Evolutionary conservation across 1,139 yeast species (phyloP).

Genomic region (Nakaseomyces kungkrabaensis): DNA sequence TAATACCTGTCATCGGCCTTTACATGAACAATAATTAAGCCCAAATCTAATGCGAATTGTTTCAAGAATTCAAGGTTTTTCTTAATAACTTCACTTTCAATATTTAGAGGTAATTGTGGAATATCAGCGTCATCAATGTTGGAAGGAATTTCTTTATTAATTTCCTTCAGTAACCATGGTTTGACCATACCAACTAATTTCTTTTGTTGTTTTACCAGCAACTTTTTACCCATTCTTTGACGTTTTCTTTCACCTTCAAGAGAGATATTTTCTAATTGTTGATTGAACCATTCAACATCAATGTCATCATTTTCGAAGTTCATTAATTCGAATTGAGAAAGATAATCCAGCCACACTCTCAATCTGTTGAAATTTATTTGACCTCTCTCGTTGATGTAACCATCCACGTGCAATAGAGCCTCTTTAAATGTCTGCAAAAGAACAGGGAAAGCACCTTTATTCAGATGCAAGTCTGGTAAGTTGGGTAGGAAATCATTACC

Average conservation of each 20-base stretch:
- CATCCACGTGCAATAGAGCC: constrained; percentile 63
- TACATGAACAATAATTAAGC: constrained; percentile 57
- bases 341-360: constrained; percentile 59
- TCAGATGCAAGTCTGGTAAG: constrained; percentile 84
- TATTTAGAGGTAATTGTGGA: constrained; percentile 36
- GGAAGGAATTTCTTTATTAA: constrained; percentile 27
- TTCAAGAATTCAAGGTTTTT: constrained; percentile 53
- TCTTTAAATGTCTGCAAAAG: constrained; percentile 80
- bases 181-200: constrained; percentile 44
- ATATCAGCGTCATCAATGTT: constrained; percentile 36
- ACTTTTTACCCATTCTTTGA: constrained; percentile 52
- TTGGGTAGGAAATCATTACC: constrained; percentile 99
- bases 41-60: constrained; percentile 53
- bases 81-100: constrained; percentile 36
- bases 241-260: constrained; percentile 62
- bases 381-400: constrained; percentile 79
- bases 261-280: constrained; percentile 71
- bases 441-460: constrained; percentile 92
- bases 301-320: constrained; percentile 68
- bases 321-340: constrained; percentile 67
- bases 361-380: constrained; percentile 65
- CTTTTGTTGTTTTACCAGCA: constrained; percentile 65
- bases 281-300: constrained; percentile 87
- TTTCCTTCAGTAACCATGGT: constrained; percentile 55
- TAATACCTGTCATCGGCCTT: constrained; percentile 42